These are phyloP conservation scores for Spongiforma sp. DNA, from an alignment of 1,284 basidiomycete species.

Conservation along the genomic window DNA sequence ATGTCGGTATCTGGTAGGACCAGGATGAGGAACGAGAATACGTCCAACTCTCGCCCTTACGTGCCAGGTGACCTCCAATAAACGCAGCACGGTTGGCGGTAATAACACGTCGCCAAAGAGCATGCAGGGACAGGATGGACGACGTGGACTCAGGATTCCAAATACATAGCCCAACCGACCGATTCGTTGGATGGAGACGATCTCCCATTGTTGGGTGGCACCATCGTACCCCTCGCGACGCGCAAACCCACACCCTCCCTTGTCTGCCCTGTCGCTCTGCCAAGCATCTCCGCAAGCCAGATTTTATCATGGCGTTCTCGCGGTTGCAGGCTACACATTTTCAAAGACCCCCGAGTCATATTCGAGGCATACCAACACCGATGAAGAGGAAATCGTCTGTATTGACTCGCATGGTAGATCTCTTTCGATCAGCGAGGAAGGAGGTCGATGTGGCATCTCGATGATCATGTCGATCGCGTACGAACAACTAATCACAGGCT, in stretches of 20 bases:
- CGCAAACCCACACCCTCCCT: slow-evolving; percentile 42
- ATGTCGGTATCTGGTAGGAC: slow-evolving; percentile 72
- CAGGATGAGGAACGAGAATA: slow-evolving; percentile 73
- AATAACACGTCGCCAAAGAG: slow-evolving; percentile 15
- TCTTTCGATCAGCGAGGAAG: slow-evolving; percentile 31
- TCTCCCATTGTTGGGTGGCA: slow-evolving; percentile 36
- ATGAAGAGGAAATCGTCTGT: slow-evolving; percentile 30
- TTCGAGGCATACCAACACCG: not conserved
- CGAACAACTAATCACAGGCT: no score
- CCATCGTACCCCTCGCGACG: slow-evolving; percentile 11
- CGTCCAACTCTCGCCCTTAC: slow-evolving; percentile 40
- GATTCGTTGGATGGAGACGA: slow-evolving; percentile 42
- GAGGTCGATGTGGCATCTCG: slow-evolving; percentile 11
- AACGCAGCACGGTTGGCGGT: slow-evolving; percentile 49
- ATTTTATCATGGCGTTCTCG: slow-evolving; percentile 43
- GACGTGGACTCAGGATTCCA: slow-evolving; percentile 55
- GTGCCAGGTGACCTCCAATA: slow-evolving; percentile 40
- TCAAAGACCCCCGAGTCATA: slow-evolving; percentile 8
- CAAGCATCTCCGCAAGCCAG: slow-evolving; percentile 48
- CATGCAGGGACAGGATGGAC: slow-evolving; percentile 38
- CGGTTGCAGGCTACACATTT: slow-evolving; percentile 24
- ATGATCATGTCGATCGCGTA: not conserved
- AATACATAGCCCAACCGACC: slow-evolving; percentile 50
- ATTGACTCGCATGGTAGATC: slow-evolving; percentile 30
- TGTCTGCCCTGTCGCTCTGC: slow-evolving; percentile 44